phyloP scores from a whole-genome alignment of 306 rosid genomes.

The Hippophae rhamnoides region DNA sequence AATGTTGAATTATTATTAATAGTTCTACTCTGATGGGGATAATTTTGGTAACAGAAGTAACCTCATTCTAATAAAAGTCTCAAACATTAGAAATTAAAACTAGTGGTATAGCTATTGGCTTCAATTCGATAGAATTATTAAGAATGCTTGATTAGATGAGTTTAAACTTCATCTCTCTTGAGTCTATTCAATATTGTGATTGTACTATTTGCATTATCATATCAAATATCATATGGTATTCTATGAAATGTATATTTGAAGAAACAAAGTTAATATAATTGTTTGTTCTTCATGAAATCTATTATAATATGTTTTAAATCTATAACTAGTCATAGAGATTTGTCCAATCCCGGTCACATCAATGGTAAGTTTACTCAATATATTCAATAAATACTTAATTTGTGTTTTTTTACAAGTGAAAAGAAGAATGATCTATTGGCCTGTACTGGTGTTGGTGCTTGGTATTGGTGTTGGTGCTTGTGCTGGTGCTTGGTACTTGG shows the following conservation, averaged over 20 bases:
- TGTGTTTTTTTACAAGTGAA: slow-evolving; percentile 51
- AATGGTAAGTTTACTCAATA: slow-evolving; percentile 1
- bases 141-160: neutral
- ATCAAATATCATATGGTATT: neutral
- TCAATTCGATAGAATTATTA: neutral
- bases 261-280: slow-evolving; percentile 2
- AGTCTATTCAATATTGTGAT: neutral
- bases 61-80: neutral
- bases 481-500: too few species aligned
- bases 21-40: slow-evolving; percentile 3
- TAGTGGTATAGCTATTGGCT: neutral
- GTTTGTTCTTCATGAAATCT: slow-evolving; percentile 1
- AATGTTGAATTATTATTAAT: neutral
- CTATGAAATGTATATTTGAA: neutral
- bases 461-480: too few species aligned
- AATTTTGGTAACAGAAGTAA: slow-evolving; percentile 9
- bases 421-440: slow-evolving; percentile 88
- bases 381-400: slow-evolving; percentile 12
- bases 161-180: neutral
- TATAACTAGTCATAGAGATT: neutral
- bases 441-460: slow-evolving; percentile 45
- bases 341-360: slow-evolving; percentile 12
- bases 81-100: neutral
- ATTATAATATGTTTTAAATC: slow-evolving; percentile 7
- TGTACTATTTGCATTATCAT: neutral